These are phyloP conservation scores for Gonapodya prolifera DNA, from an alignment of 192 early-diverging fungal species.

Conservation along the genomic window DNA sequence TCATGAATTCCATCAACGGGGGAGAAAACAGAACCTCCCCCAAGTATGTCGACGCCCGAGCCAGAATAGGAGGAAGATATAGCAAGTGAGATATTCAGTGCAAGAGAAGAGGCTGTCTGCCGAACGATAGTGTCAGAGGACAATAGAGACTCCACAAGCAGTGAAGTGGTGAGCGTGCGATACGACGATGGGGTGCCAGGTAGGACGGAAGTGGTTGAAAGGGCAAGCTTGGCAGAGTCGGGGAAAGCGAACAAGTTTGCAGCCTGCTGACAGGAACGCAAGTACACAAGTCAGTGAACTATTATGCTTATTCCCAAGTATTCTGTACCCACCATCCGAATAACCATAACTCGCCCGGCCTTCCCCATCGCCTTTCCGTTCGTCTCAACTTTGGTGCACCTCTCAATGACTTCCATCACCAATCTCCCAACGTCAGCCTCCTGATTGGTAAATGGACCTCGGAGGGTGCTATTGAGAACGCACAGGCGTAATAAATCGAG, in stretches of 20 bases:
- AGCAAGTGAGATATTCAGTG: constrained; percentile 48
- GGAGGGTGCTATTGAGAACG: constrained; percentile 26
- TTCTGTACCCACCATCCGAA: constrained; percentile 11
- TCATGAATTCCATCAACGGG: too few species aligned
- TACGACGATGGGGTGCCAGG: constrained; percentile 19
- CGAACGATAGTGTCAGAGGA: constrained; percentile 35
- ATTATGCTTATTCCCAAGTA: constrained; percentile 6
- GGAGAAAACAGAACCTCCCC: too few species aligned
- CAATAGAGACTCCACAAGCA: constrained; percentile 47
- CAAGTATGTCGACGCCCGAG: too few species aligned
- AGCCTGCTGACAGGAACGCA: constrained; percentile 31
- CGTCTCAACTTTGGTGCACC: background rate
- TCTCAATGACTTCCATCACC: too few species aligned
- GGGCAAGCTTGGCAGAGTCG: constrained; percentile 18
- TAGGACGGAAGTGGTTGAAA: constrained; percentile 23
- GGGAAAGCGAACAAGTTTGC: constrained; percentile 51
- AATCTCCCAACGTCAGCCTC: constrained; percentile 10
- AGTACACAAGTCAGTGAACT: constrained; percentile 5
- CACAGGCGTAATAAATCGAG: constrained; percentile 51
- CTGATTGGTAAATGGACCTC: constrained; percentile 29
- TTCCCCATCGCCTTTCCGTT: constrained; percentile 3
- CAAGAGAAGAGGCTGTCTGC: constrained; percentile 49
- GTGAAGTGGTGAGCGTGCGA: constrained; percentile 37
- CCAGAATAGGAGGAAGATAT: too few species aligned
- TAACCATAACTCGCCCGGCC: background rate